Percentiles rank a stretch among this genome's conserved stretches.
Evolutionary conservation across 2,329 filamentous ascomycete species (phyloP).

Genomic region (Curvularia lunata): DNA sequence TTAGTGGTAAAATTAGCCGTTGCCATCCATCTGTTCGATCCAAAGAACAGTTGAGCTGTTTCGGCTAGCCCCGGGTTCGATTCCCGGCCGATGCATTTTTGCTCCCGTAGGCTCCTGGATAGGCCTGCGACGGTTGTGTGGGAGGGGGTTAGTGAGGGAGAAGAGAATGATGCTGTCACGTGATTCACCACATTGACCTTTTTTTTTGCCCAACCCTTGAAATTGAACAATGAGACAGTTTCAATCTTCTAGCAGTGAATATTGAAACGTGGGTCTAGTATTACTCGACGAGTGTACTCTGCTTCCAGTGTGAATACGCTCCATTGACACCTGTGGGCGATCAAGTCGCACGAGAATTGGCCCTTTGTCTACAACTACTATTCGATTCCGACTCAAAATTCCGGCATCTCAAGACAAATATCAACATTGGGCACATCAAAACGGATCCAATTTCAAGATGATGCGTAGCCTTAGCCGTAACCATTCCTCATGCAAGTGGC

Average conservation of each 20-base stretch:
- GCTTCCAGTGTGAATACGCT: too few species aligned
- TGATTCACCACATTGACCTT: not conserved
- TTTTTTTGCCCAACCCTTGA: too few species aligned
- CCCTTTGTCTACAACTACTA: not conserved
- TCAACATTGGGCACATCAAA: not conserved
- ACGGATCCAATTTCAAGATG: not conserved
- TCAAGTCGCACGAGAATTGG: not conserved
- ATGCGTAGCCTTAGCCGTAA: not conserved
- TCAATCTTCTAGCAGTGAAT: too few species aligned
- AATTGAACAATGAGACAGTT: too few species aligned
- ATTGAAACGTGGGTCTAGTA: too few species aligned
- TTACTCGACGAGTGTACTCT: too few species aligned
- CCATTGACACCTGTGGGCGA: too few species aligned
- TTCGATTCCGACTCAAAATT: not conserved
- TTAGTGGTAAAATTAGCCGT: conserved; percentile 28
- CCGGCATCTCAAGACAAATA: not conserved
- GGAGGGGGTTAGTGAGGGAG: not conserved
- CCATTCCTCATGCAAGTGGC: not conserved
- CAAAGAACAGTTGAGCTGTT: not conserved
- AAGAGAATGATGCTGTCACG: not conserved
- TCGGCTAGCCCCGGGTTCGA: conserved; percentile 26
- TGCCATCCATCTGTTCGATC: conserved; percentile 11
- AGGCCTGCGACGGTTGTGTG: too few species aligned
- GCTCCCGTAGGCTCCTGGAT: not conserved
- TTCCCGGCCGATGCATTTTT: conserved; percentile 23